Base-by-base conservation (phyloP, 2,329 filamentous ascomycete genomes). In the Meredithiella fracta region DNA sequence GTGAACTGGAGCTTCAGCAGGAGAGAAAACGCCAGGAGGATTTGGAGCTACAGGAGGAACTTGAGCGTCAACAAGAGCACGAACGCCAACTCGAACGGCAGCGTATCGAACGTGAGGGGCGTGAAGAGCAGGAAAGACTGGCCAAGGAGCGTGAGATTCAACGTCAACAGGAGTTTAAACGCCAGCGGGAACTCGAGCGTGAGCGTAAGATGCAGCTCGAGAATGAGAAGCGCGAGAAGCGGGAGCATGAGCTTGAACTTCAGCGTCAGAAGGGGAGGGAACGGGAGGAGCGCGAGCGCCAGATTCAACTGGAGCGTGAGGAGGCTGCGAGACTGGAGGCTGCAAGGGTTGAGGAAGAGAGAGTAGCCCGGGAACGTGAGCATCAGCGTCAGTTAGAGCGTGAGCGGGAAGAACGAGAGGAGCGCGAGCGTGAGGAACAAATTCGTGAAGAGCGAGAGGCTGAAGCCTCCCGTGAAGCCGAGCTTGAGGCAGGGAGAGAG, bases 1-100 rank as follows among this genome's bases (percentile, higher is more conserved):
- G 57, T 25, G 65, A 68, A 58, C 62, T 60, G 58, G 60, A 63
- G 47, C 55, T 60, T 42, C 59, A 62, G 47, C 47, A 40, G 14
- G 57, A 62, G 8, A 38, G 59, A n/a, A 58, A 61, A 31, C 56
- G 53, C n/a, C 34, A 51, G 22, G 34, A 54, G 29, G 37, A 55
- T 29, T 26, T 40, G 20, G 47, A 58, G 31, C 26, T 14, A 22
- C 53, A 56, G 53, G 51, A 51, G 15, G 53, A 55, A 11, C 50
- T 23, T 17, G 47, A 54, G 23, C 58, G 56, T n/a, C 55, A 55
- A 29, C 25, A 29, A 9, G 53, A 55, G 22, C 17, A 40, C 8
- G 53, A 55, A 49, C 53, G 26, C 4, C 15, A 56, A 23, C 15
- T 51, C 11, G 50, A 57, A 29, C 15, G 20, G n/a, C 42, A 55